Conservation (phyloP, 2,329 filamentous ascomycete species). For the Penicillium sp. region DNA sequence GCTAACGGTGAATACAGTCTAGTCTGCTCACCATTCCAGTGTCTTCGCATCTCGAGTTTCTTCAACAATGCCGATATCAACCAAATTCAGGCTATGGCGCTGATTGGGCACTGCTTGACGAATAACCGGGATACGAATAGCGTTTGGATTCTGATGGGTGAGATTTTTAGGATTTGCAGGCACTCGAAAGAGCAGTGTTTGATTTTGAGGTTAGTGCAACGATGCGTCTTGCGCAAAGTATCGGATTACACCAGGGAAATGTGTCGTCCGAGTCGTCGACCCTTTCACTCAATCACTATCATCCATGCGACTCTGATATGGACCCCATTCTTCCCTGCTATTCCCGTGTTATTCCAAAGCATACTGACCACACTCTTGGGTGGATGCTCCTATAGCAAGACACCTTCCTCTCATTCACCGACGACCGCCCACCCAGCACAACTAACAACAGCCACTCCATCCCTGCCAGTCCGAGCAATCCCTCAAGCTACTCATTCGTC, state of each 20-base stretch:
- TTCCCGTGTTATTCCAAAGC: no score
- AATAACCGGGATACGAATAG: constrained; percentile 28
- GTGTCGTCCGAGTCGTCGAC: constrained; percentile 8
- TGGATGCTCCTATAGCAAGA: no score
- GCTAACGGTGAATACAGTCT: neutral
- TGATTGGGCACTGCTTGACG: constrained; percentile 25
- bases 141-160: constrained; percentile 29
- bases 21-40: constrained; percentile 30
- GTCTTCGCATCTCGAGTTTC: constrained; percentile 26
- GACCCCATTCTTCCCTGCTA: no score
- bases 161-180: no score
- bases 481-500: no score
- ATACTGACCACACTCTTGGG: no score
- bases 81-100: constrained; percentile 26
- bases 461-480: no score
- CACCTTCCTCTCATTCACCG: no score
- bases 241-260: constrained; percentile 23
- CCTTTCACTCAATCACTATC: constrained; percentile 13
- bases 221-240: constrained; percentile 27
- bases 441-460: no score
- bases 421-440: no score
- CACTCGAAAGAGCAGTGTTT: neutral
- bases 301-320: neutral
- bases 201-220: constrained; percentile 1
- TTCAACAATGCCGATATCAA: constrained; percentile 27